Conservation (phyloP, 306 rosid genomes). For the Vigna angularis region DNA sequence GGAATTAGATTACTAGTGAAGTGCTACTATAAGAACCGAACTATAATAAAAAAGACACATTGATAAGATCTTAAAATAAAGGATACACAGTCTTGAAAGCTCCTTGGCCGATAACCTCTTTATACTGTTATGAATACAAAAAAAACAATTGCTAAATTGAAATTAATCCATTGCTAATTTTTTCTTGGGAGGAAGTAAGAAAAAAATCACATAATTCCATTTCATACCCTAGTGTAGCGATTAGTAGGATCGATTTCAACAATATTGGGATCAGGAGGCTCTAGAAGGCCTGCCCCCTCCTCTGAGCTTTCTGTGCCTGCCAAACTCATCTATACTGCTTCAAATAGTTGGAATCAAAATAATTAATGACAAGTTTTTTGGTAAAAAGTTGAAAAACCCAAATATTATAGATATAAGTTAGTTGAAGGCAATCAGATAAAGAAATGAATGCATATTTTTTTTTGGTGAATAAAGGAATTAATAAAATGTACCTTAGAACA, state of each 20-base stretch:
- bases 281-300: not conserved
- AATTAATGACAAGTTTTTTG: not conserved
- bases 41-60: not conserved
- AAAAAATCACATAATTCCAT: not conserved
- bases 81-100: conserved; percentile 30
- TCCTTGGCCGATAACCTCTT: not conserved
- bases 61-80: not conserved
- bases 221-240: conserved; percentile 1
- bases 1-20: not conserved
- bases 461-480: not conserved
- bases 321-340: not conserved
- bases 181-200: not conserved
- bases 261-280: conserved; percentile 23
- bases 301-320: not conserved
- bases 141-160: not conserved
- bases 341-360: not conserved
- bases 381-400: not conserved
- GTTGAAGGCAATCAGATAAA: not conserved
- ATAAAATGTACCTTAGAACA: not conserved
- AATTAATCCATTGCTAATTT: not conserved
- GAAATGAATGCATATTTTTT: not conserved
- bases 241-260: conserved; percentile 12
- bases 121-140: conserved; percentile 1
- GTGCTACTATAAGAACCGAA: not conserved
- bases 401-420: not conserved